phyloP scores from a whole-genome alignment of 495 filamentous ascomycete species.

The Aspergillus mulundensis region DNA sequence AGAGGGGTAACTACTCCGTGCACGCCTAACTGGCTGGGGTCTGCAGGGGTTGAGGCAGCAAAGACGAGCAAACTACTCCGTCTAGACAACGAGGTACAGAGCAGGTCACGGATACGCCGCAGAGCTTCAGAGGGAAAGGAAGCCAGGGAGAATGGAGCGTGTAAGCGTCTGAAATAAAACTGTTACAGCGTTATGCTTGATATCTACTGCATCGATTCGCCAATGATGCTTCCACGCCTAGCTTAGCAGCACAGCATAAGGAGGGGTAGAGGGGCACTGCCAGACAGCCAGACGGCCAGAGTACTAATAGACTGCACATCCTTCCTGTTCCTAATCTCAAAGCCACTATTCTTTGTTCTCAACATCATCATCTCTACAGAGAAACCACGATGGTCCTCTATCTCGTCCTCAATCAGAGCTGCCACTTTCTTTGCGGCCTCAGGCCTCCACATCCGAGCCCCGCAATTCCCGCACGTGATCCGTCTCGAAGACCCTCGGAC shows the following conservation, averaged over 20 bases:
- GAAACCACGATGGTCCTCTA: slow-evolving; percentile 4
- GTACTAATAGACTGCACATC: neutral
- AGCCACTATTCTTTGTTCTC: neutral
- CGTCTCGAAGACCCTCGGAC: neutral
- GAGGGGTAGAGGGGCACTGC: neutral
- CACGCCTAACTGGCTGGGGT: neutral
- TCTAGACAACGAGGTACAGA: neutral
- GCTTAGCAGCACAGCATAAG: neutral
- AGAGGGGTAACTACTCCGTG: neutral
- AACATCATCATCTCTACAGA: neutral
- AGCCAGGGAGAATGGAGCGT: neutral
- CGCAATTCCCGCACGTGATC: slow-evolving; percentile 17
- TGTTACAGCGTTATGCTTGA: neutral
- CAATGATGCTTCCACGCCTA: neutral
- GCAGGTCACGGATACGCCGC: neutral
- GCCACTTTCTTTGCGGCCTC: slow-evolving; percentile 11
- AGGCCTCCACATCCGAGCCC: slow-evolving; percentile 11
- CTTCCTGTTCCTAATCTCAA: neutral
- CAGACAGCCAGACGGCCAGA: neutral
- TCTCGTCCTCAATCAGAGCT: slow-evolving; percentile 9
- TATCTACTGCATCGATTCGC: neutral
- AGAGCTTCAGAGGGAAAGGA: neutral
- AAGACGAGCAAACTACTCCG: neutral
- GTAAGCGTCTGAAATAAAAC: neutral
- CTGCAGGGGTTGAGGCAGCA: neutral